Evolutionary conservation across 805 yeast species (phyloP).

Genomic region (Peterozyma toletana): DNA sequence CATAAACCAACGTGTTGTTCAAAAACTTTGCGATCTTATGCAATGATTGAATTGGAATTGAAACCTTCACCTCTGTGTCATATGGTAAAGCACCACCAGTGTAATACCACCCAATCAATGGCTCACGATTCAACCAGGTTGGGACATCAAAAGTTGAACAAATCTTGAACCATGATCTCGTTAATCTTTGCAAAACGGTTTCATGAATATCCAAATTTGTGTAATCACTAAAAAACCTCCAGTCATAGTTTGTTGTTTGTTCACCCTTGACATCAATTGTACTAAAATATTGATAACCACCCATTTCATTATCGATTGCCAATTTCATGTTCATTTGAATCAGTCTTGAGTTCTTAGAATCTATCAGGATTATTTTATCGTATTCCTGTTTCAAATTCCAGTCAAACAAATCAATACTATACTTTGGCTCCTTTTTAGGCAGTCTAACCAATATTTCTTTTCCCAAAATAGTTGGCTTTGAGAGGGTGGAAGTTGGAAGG

Average conservation of each 20-base stretch:
- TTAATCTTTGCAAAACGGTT: conserved; percentile 30
- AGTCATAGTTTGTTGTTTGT: conserved; percentile 33
- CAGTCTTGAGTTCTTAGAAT: background rate
- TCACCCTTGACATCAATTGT: conserved; percentile 5
- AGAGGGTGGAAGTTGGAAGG: conserved; percentile 3
- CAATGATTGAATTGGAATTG: conserved; percentile 34
- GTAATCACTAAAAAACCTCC: conserved; percentile 37
- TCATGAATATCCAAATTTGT: conserved; percentile 26
- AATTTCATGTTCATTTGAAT: background rate
- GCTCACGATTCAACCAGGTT: conserved; percentile 58
- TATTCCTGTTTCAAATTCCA: conserved; percentile 1
- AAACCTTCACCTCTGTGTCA: conserved; percentile 56
- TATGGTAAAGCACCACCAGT: conserved; percentile 52
- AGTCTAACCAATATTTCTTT: background rate
- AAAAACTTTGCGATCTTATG: conserved; percentile 28
- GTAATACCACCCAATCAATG: conserved; percentile 53
- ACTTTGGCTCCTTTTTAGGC: background rate
- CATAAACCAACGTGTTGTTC: conserved; percentile 38
- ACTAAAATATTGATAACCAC: conserved; percentile 2
- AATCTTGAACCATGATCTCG: conserved; percentile 41
- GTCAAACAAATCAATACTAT: background rate
- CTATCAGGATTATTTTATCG: conserved; percentile 1
- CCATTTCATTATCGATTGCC: background rate
- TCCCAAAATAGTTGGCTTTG: conserved; percentile 6
- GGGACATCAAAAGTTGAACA: conserved; percentile 31